phyloP scores from a whole-genome alignment of 805 yeast species.

The Yarrowia osloensis region DNA sequence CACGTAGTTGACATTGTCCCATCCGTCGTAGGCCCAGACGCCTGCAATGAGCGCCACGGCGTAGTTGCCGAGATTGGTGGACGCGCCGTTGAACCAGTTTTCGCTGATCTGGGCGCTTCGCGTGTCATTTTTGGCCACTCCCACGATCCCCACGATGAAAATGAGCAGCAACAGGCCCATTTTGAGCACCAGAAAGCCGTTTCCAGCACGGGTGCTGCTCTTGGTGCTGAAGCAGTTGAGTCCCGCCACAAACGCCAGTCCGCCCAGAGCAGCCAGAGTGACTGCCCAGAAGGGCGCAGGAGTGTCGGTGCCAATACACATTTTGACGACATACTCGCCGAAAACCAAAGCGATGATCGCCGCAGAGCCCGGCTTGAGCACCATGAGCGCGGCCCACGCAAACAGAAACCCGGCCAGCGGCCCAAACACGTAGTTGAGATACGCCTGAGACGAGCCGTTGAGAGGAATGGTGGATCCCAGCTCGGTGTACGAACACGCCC shows the following conservation, averaged over 20 bases:
- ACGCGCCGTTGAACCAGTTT: slow-evolving; percentile 36
- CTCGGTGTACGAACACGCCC: slow-evolving; percentile 48
- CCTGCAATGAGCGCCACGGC: slow-evolving; percentile 48
- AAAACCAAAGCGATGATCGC: slow-evolving; percentile 47
- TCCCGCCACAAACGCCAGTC: slow-evolving; percentile 37
- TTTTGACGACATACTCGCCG: slow-evolving; percentile 45
- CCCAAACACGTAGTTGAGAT: slow-evolving; percentile 44
- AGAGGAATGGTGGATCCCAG: slow-evolving; percentile 47
- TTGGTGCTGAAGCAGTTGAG: slow-evolving; percentile 41
- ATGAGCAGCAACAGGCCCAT: slow-evolving; percentile 41
- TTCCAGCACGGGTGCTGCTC: slow-evolving; percentile 43
- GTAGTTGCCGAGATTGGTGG: slow-evolving; percentile 39
- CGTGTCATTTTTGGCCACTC: slow-evolving; percentile 1
- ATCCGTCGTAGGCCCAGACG: slow-evolving; percentile 50
- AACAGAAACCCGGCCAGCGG: slow-evolving; percentile 44
- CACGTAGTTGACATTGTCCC: slow-evolving; percentile 49
- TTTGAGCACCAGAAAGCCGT: slow-evolving; percentile 43
- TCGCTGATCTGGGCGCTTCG: slow-evolving; percentile 15
- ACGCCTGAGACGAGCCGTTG: slow-evolving; percentile 48
- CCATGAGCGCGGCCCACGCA: slow-evolving; percentile 46
- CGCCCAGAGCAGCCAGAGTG: slow-evolving; percentile 42
- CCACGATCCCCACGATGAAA: slow-evolving; percentile 41
- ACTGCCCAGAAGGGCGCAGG: slow-evolving; percentile 38
- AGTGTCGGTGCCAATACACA: slow-evolving; percentile 33
- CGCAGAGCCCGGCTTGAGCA: slow-evolving; percentile 47